Base-by-base conservation (phyloP, 2,329 filamentous ascomycete species). In the Trichocomaceae sp. region DNA sequence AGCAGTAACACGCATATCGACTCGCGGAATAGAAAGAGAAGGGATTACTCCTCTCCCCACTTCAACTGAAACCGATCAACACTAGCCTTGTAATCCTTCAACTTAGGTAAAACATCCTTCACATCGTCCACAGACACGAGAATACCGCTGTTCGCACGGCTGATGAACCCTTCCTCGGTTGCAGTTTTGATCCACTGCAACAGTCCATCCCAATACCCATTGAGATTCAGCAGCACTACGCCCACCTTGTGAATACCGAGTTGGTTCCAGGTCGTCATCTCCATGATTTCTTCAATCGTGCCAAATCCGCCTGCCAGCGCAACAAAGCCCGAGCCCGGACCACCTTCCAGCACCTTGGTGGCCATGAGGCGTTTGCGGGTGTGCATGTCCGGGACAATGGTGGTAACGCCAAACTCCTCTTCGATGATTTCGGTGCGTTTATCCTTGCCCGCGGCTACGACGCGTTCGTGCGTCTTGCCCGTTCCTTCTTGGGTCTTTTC, bases 331-430 rank as follows among this genome's bases (percentile, higher is more conserved):
- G 84, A 86, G 1, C 92, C 92, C 0, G 85, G 83, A 0, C 87
- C 91, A 23, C 90, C 90, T 19, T 83, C 80, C 22, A 95, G 81
- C 15, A 97, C 90, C 70, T 92, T 87, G 63, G 84, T 79, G 6
- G 91, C 92, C 93, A 99, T 97, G 75, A 93, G 79, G 62, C 87
- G 83, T 78, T 99, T 99, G 60, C 93, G 84, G 42, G 89, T 91
- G 74, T 99, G 93, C 93, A 99, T 99, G 69, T 96, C 90, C 62
- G 84, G 80, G 26, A 97, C 93, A 8, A 96, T 83, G 0, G 90
- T 96, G 12, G 90, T 96, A 44, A 80, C 77, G 9, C 93, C 93
- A 69, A 89, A 99, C 52, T 76, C 72, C 0, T 68, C 67, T 56
- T 75, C 67, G 42, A 64, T 63, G 4, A 73, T 60, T 37, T 72